Evolutionary conservation across 1,139 yeast species (phyloP).

Genomic region (Nakaseomyces uthaithaninus): DNA sequence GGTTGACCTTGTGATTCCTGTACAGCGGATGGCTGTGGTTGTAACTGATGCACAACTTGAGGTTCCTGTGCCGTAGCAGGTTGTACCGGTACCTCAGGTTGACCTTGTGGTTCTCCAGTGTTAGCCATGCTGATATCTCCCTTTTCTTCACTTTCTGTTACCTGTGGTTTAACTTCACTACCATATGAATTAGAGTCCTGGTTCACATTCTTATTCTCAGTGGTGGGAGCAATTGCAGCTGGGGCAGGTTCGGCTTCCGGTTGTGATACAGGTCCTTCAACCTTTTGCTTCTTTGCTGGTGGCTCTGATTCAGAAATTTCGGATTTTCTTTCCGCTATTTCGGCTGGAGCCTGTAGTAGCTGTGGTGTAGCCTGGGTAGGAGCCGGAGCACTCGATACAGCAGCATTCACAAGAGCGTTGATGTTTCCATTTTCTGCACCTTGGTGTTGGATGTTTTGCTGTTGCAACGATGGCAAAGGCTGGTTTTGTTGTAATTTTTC

Average conservation of each 20-base stretch:
- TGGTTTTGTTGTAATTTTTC: constrained; percentile 10
- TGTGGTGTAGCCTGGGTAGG: constrained; percentile 2
- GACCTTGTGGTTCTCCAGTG: neutral
- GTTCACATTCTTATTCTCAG: too few species aligned
- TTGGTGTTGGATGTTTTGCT: constrained; percentile 16
- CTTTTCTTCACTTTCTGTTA: too few species aligned
- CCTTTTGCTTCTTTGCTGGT: constrained; percentile 5
- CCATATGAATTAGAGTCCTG: too few species aligned
- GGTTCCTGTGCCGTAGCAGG: neutral
- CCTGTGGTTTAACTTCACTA: too few species aligned
- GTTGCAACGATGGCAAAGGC: constrained; percentile 10
- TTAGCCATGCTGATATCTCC: too few species aligned
- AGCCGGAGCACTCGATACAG: constrained; percentile 20
- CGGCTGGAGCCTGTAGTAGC: constrained; percentile 3
- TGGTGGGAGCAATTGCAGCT: too few species aligned
- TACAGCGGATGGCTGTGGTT: neutral
- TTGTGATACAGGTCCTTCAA: constrained; percentile 7
- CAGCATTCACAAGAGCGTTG: constrained; percentile 29
- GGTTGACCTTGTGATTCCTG: neutral
- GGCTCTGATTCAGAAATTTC: constrained; percentile 5
- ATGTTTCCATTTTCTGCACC: constrained; percentile 29
- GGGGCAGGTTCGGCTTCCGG: constrained; percentile 8
- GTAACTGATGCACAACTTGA: too few species aligned
- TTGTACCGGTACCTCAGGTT: neutral
- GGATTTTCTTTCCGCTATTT: constrained; percentile 1